Evolutionary conservation across 805 yeast genomes (phyloP), one percentile per base, ranked within the genome.

Genomic region (Komagataella pseudopastoris): DNA sequence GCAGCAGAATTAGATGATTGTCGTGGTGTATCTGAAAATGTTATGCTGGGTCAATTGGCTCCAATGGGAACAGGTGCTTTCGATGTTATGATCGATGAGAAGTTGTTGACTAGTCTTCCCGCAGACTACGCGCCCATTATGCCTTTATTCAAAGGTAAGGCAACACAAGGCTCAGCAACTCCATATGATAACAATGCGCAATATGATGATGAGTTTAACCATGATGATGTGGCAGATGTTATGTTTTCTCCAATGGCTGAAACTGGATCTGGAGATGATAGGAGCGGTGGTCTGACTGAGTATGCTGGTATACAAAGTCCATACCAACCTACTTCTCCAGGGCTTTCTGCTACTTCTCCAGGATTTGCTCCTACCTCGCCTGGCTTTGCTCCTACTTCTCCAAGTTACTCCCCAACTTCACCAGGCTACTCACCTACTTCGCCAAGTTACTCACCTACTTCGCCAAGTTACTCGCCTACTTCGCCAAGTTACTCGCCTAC

Each of bases 1-100:
- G 81, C 95, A 46, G 99, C 98, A 17, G 99, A 93, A 65, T 73
- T 93, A 52, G 99, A 93, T 71, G 97, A 93, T 59, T 93, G 99
- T 70, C 87, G 89, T 58, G 99, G 99, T 76, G 96, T 93, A 55
- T 93, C 99, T 44, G 97, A 93, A 68, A 93, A 93, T 65, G 96
- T 93, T 54, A 88, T 93, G 74, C 78, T 93, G 63, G 99, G 99
- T 50, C 99, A 93, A 75, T 79, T 93, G 77, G 98, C 99, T 20
- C 98, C 99, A 54, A 79, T 93, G 60, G 99, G 99, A 69, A 93
- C 99, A 2, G 99, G 99, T 64, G 85, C 96, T 0, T 93, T 93
- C 63, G 98, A 93, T 64, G 91, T 93, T 44, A 82, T 88, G 82
- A 83, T 93, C 54, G 96, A 93, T 67, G 98, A 93, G 60, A 81